phyloP scores from a whole-genome alignment of 2,329 filamentous ascomycete genomes.

The Sclerotinia trifoliorum region DNA sequence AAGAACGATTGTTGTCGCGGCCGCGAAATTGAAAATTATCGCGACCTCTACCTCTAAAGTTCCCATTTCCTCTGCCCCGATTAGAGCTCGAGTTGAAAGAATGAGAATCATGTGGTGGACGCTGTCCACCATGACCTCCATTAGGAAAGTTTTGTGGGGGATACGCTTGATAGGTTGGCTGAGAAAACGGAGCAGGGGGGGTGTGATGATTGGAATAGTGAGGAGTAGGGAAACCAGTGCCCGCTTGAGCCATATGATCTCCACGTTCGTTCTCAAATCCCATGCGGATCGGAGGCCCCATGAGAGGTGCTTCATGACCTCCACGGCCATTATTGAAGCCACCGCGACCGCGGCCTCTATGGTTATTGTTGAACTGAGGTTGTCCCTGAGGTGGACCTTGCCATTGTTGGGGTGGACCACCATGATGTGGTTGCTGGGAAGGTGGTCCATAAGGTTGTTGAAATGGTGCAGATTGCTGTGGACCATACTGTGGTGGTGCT shows the following conservation, averaged over 20 bases:
- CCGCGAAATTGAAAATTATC: conserved; percentile 45
- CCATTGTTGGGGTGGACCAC: conserved; percentile 42
- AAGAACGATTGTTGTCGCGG: conserved; percentile 39
- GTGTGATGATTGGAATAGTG: conserved; percentile 41
- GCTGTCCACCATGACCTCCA: conserved; percentile 34
- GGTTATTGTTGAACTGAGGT: conserved; percentile 41
- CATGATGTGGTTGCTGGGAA: conserved; percentile 34
- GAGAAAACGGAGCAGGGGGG: conserved; percentile 37
- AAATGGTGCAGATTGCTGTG: conserved; percentile 39
- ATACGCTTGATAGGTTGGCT: conserved; percentile 43
- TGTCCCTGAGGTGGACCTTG: conserved; percentile 44
- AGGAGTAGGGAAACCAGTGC: conserved; percentile 44
- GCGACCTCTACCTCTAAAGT: conserved; percentile 41
- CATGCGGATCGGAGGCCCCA: conserved; percentile 56
- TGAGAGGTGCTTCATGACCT: conserved; percentile 45
- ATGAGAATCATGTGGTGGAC: conserved; percentile 40
- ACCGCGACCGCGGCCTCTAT: conserved; percentile 39
- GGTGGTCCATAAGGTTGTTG: conserved; percentile 42
- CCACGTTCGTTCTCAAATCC: conserved; percentile 52
- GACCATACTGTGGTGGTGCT: conserved; percentile 38
- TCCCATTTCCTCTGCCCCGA: conserved; percentile 44
- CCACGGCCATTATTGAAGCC: conserved; percentile 46
- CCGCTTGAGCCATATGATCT: conserved; percentile 45
- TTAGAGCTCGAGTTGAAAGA: conserved; percentile 42
- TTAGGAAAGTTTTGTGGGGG: conserved; percentile 41